phyloP scores from a whole-genome alignment of 192 early-diverging fungal species.

The Backusella luteola region DNA sequence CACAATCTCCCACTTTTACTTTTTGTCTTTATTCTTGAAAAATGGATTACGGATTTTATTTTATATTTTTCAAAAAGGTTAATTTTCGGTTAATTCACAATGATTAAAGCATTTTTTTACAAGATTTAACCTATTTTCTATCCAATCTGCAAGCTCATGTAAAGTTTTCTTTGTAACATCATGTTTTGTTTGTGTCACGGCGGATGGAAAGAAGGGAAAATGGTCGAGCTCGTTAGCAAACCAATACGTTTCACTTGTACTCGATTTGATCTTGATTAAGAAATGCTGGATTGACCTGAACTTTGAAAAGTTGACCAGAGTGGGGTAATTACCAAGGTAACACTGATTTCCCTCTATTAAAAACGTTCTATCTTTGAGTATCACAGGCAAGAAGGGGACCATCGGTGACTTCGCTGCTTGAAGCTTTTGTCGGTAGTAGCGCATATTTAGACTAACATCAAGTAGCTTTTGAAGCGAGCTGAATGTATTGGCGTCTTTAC shows the following conservation, averaged over 20 bases:
- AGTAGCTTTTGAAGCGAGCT: conserved; percentile 53
- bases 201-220: conserved; percentile 22
- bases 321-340: not conserved
- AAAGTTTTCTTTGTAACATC: not conserved
- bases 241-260: conserved; percentile 39
- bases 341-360: conserved; percentile 68
- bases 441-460: conserved; percentile 68
- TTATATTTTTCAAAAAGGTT: not conserved
- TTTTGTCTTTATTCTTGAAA: not conserved
- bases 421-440: conserved; percentile 54
- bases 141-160: not conserved
- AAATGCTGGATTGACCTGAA: conserved; percentile 44
- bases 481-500: conserved; percentile 44
- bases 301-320: conserved; percentile 53
- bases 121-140: not conserved
- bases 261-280: conserved; percentile 35
- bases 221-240: conserved; percentile 40
- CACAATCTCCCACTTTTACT: not conserved
- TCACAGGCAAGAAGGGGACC: conserved; percentile 65
- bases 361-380: conserved; percentile 75
- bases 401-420: conserved; percentile 40
- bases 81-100: conserved; percentile 6
- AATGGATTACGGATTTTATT: not conserved
- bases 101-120: not conserved
- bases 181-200: not conserved